These are phyloP conservation scores for Trichophaea hybrida DNA, from an alignment of 2,329 filamentous ascomycete genomes.

Conservation along the genomic window DNA sequence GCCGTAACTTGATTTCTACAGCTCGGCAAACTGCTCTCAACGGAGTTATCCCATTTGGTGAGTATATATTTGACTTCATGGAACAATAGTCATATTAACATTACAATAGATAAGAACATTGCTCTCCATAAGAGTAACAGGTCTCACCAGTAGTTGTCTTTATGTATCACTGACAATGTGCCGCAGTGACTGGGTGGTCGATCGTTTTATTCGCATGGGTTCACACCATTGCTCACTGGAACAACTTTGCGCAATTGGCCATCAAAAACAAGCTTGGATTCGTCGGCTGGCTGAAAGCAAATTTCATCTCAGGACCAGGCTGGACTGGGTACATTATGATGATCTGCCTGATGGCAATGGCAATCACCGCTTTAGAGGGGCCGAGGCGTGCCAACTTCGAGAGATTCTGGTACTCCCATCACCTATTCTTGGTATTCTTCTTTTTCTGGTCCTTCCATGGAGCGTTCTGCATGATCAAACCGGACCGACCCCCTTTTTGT, in stretches of 20 bases:
- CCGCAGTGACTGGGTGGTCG: conserved; percentile 57
- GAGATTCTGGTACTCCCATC: conserved; percentile 77
- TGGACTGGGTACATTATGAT: conserved; percentile 83
- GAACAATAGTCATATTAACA: conserved; percentile 14
- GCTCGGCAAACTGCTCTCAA: conserved; percentile 67
- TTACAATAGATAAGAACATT: conserved; percentile 57
- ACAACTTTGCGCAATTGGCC: conserved; percentile 67
- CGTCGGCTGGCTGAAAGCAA: conserved; percentile 62
- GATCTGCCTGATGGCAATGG: conserved; percentile 62
- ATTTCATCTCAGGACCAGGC: conserved; percentile 64
- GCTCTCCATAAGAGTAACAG: conserved; percentile 59
- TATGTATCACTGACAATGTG: background rate
- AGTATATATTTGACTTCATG: background rate
- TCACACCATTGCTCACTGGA: conserved; percentile 75
- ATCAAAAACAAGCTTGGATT: conserved; percentile 62
- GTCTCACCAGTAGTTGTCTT: background rate
- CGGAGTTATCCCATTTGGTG: conserved; percentile 62
- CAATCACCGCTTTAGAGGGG: conserved; percentile 62
- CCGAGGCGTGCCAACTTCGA: conserved; percentile 68
- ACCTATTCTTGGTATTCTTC: conserved; percentile 79
- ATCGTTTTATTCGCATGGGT: conserved; percentile 82
- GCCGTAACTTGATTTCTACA: conserved; percentile 69
- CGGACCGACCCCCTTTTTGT: conserved; percentile 67
- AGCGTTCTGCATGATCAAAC: conserved; percentile 80
- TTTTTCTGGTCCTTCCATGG: conserved; percentile 84